phyloP scores from a whole-genome alignment of 768 basidiomycete genomes.

The Sarcomyxa edulis region DNA sequence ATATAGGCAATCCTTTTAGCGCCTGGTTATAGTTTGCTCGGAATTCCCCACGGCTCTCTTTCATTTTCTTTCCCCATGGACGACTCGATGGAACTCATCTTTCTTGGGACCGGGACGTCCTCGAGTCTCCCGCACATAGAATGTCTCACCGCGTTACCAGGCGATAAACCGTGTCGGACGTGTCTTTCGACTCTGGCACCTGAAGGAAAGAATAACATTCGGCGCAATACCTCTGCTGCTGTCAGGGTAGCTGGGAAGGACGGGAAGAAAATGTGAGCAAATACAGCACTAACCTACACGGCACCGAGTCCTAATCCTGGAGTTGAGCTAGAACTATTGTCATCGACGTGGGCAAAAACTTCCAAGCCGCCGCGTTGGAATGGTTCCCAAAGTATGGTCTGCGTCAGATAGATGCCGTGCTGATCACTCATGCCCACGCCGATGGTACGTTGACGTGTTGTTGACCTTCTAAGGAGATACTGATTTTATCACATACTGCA shows the following conservation, averaged over 20 bases:
- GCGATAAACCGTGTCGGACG: conserved; percentile 45
- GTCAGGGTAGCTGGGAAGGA: conserved; percentile 42
- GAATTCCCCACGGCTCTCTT: too few relatives aligned
- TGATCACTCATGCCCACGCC: conserved; percentile 87
- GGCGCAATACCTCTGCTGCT: conserved; percentile 79
- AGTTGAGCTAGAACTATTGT: conserved; percentile 57
- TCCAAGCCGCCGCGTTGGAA: conserved; percentile 47
- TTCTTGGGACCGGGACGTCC: conserved; percentile 82
- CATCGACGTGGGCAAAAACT: conserved; percentile 85
- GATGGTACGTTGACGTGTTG: conserved; percentile 40
- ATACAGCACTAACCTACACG: too few relatives aligned
- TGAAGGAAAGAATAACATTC: conserved; percentile 76
- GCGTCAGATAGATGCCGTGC: conserved; percentile 47
- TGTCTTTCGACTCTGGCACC: conserved; percentile 63
- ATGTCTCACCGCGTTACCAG: conserved; percentile 70
- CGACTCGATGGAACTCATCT: conserved; percentile 69
- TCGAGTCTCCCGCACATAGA: conserved; percentile 61
- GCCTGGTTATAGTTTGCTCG: too few relatives aligned
- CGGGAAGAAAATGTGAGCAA: conserved; percentile 44
- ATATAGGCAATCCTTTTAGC: too few relatives aligned
- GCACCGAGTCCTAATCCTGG: too few relatives aligned
- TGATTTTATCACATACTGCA: conserved; percentile 11
- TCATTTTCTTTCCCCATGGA: too few relatives aligned
- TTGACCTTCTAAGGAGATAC: conserved; percentile 2
- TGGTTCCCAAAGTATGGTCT: conserved; percentile 68